Conservation (phyloP, 768 basidiomycete species). For the Lactifluus hygrophoroides region DNA sequence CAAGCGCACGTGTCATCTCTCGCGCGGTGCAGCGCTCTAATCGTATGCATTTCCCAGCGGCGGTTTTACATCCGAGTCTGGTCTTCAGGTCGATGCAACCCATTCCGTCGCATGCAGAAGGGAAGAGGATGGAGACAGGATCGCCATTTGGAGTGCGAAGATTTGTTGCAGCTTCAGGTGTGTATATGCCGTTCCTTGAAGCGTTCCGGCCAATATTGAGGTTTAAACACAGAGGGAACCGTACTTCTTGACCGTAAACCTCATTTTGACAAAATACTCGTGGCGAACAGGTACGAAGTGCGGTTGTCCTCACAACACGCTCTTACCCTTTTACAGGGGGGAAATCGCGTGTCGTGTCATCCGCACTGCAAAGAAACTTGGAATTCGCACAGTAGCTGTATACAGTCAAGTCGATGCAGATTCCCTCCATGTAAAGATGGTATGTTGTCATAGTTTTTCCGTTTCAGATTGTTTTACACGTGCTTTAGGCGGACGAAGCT, state of each 20-base stretch:
- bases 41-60: background rate
- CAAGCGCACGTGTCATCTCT: background rate
- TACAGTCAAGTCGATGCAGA: slow-evolving; percentile 81
- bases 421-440: slow-evolving; percentile 76
- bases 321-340: slow-evolving; percentile 43
- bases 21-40: background rate
- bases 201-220: background rate
- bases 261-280: slow-evolving; percentile 84
- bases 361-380: slow-evolving; percentile 78
- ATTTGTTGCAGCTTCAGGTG: slow-evolving; percentile 4
- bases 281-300: slow-evolving; percentile 71
- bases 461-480: background rate
- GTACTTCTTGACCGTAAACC: slow-evolving; percentile 29
- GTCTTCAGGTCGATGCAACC: background rate
- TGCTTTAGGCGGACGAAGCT: slow-evolving; percentile 42
- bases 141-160: background rate
- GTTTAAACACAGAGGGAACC: background rate
- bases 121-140: background rate
- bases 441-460: slow-evolving; percentile 25
- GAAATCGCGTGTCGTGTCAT: slow-evolving; percentile 96
- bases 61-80: background rate
- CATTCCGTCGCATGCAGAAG: background rate
- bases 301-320: background rate
- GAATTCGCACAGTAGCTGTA: slow-evolving; percentile 87
- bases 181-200: background rate